phyloP scores from a whole-genome alignment of 2,329 filamentous ascomycete genomes.

The Fusarium tjaetaba region DNA sequence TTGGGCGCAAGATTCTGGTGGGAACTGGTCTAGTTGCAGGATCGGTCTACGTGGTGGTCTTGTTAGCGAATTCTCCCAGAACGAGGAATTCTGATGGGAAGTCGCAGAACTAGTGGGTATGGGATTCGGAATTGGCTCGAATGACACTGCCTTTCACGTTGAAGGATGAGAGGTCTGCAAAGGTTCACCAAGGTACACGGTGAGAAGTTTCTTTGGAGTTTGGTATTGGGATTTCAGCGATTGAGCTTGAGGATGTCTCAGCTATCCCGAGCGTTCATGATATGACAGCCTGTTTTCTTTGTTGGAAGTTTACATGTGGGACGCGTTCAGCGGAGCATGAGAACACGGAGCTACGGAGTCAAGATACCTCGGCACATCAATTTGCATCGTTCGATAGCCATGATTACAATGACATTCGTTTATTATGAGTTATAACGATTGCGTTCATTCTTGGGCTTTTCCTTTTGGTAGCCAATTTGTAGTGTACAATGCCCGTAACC shows the following conservation, averaged over 20 bases:
- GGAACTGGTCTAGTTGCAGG: slow-evolving; percentile 66
- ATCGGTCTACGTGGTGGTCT: slow-evolving; percentile 66
- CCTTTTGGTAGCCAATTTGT: background rate
- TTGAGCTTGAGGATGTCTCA: background rate
- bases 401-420: slow-evolving; percentile 16
- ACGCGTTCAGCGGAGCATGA: slow-evolving; percentile 1
- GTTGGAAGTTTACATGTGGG: background rate
- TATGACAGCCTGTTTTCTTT: background rate
- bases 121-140: background rate
- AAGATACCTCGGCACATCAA: slow-evolving; percentile 31
- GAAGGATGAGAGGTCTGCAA: background rate
- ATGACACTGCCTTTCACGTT: background rate
- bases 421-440: background rate
- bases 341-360: slow-evolving; percentile 31
- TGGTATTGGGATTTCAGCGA: background rate
- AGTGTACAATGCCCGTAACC: slow-evolving; percentile 1
- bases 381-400: slow-evolving; percentile 14
- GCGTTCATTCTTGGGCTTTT: slow-evolving; percentile 8
- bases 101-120: slow-evolving; percentile 37
- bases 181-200: background rate
- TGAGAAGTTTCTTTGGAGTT: slow-evolving; percentile 16
- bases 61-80: slow-evolving; percentile 66
- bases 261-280: background rate
- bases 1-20: slow-evolving; percentile 60
- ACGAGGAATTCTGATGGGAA: slow-evolving; percentile 52